Evolutionary conservation across 1,284 basidiomycete genomes (phyloP), one percentile per base, ranked within the genome.

Genomic region (Rhodotorula sp.): DNA sequence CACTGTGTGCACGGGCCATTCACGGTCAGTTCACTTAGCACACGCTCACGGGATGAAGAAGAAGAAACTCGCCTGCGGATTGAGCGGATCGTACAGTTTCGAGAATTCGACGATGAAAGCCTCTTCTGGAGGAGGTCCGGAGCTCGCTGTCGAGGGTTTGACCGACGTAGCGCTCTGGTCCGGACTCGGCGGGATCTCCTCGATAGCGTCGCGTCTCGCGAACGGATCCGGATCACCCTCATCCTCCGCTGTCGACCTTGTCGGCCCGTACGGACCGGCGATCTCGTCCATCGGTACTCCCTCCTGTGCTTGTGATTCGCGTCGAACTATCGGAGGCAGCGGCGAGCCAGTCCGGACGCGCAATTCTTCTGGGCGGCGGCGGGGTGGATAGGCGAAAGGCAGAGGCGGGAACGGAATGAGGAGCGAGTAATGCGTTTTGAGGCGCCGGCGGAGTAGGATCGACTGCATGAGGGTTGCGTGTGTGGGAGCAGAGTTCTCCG

Each of bases 381-480:
- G 22, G 24, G 49, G 48, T 6, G 22, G 53, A 29, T 37, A 44
- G 30, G 60, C 33, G 46, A 48, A 48, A 30, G 60, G 46, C 14
- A 48, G 30, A 8, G 48, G 37, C 3, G 56, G 37, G 57, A 30
- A 26, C 22, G 22, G 51, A 58, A 54, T 6, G n/a, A 46, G 44
- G 44, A 44, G 58, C 29, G 48, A 64, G 48, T 55, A 53, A n/a
- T 55, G 49, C 37, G 29, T 53, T 8, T 26, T 18, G 45, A 57
- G 51, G 58, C 37, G 46, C 6, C 64, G 64, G 4, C 17, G 26
- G 22, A 66, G 51, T 44, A 53, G 64, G 44, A 44, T 24, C 14
- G 58, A 55, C 45, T 66, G 64, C 64, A 66, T 66, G 37, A 42
- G 37, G 37, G 8, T n/a, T 14, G 24, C 26, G 55, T 12, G 14